These are phyloP conservation scores for Colletotrichum siamense DNA, from an alignment of 2,329 filamentous ascomycete species.

Conservation along the genomic window DNA sequence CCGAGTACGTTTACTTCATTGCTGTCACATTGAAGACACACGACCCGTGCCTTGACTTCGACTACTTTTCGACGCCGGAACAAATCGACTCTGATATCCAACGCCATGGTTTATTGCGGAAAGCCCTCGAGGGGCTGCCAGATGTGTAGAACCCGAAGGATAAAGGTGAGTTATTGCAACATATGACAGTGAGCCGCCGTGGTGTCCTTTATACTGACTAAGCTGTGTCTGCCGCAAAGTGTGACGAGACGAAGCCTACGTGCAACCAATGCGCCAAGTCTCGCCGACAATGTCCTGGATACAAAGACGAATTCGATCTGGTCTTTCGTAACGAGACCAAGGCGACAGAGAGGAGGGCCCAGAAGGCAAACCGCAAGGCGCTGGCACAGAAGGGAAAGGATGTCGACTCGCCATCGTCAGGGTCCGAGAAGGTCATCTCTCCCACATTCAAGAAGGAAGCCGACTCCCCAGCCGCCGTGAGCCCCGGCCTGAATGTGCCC, in stretches of 20 bases:
- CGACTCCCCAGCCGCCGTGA: conserved; percentile 26
- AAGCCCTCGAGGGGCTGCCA: conserved; percentile 74
- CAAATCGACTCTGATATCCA: background rate
- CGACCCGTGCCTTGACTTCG: background rate
- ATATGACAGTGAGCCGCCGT: background rate
- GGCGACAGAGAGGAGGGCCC: conserved; percentile 68
- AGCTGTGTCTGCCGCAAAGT: conserved; percentile 45
- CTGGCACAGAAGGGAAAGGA: conserved; percentile 40
- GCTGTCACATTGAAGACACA: background rate
- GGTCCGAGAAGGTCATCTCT: conserved; percentile 22
- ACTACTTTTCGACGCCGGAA: background rate
- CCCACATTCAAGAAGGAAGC: conserved; percentile 26
- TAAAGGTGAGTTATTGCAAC: conserved; percentile 63
- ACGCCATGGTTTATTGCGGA: conserved; percentile 67
- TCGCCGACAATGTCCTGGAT: conserved; percentile 68
- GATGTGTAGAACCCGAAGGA: conserved; percentile 75
- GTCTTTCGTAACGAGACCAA: conserved; percentile 77
- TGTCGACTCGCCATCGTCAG: conserved; percentile 25
- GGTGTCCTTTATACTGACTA: conserved; percentile 18
- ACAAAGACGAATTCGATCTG: conserved; percentile 74
- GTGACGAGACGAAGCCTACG: conserved; percentile 70
- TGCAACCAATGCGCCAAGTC: conserved; percentile 71
- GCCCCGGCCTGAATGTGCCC: conserved; percentile 47
- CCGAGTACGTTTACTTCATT: background rate
- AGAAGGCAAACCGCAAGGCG: conserved; percentile 58